These are phyloP conservation scores for Lactarius hengduanensis DNA, from an alignment of 768 basidiomycete genomes.

Conservation along the genomic window DNA sequence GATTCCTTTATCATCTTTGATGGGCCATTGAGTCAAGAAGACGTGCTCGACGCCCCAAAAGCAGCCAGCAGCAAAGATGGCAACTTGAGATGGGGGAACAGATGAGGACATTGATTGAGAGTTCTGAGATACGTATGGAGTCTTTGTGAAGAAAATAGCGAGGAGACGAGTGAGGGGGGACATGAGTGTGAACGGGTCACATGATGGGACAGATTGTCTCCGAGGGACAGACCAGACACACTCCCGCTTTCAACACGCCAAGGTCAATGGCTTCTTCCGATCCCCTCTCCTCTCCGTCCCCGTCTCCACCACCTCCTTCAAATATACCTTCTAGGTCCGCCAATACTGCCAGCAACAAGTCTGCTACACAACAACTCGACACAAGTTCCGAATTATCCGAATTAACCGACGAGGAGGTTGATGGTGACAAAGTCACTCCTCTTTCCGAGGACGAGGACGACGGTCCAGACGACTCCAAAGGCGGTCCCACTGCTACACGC, in stretches of 20 bases:
- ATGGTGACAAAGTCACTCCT: constrained; percentile 38
- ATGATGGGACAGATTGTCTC: not conserved
- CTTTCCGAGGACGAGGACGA: constrained; percentile 24
- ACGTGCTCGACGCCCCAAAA: constrained; percentile 90
- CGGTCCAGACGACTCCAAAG: constrained; percentile 29
- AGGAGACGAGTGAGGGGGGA: constrained; percentile 12
- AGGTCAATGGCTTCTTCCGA: constrained; percentile 63
- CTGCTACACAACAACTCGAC: constrained; percentile 45
- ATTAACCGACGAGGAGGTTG: constrained; percentile 79
- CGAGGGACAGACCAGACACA: not conserved
- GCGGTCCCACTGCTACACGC: constrained; percentile 27
- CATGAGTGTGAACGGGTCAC: constrained; percentile 21
- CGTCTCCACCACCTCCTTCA: constrained; percentile 51
- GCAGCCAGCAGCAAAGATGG: constrained; percentile 62
- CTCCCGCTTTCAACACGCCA: constrained; percentile 35
- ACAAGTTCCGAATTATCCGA: constrained; percentile 78
- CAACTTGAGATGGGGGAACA: constrained; percentile 36
- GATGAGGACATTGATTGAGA: constrained; percentile 17
- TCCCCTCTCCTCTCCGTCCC: constrained; percentile 66
- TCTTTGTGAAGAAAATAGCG: constrained; percentile 1
- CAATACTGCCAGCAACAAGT: constrained; percentile 32
- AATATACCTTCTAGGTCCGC: constrained; percentile 29
- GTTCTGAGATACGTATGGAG: constrained; percentile 24
- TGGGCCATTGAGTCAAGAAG: constrained; percentile 76
- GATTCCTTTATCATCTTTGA: constrained; percentile 68